Evolutionary conservation across 2,329 filamentous ascomycete genomes (phyloP), one percentile per base, ranked within the genome.

Genomic region (Fusarium sp.): DNA sequence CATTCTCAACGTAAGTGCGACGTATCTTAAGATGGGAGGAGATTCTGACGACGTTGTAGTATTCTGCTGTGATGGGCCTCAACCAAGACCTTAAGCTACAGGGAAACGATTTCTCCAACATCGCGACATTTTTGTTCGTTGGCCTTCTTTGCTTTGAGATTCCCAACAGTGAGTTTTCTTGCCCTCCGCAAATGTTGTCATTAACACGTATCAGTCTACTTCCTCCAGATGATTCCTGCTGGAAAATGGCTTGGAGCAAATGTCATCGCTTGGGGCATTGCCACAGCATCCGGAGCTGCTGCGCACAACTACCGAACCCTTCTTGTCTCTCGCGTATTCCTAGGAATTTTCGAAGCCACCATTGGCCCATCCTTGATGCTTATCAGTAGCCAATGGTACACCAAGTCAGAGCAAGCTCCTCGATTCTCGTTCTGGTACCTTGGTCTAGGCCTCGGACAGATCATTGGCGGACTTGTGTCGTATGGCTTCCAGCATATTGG

Each of bases 31-130:
- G 6, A 2, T 17, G 19, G n/a, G n/a, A 22, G 10, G 28, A 28
- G 13, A 28, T 46, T 37, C 39, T 67, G 24, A 57, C 57, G 49
- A 22, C 33, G n/a, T 37, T 20, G 35, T 9, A 89, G 84, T 91
- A 91, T 72, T 87, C 87, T 19, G 86, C 85, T 61, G 87, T 91
- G 51, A 91, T 91, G 89, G 87, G 88, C 5, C 74, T 92, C 9
- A 79, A 76, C 22, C 76, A 82, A 50, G 87, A 89, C 58, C 80
- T 80, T 28, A 78, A 83, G 1, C 81, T 91, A 47, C 74, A 77
- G 14, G 85, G 84, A 19, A 89, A 90, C 62, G 83, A 90, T 48
- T 90, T 90, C 74, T 86, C 85, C 47, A 88, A 88, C 75, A 76
- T 87, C 19, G 87, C 87, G 4, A 89, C 87, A 0, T 84, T 86